Base-by-base conservation (phyloP, 257 asterid species). In the Forsythia suspensa region DNA sequence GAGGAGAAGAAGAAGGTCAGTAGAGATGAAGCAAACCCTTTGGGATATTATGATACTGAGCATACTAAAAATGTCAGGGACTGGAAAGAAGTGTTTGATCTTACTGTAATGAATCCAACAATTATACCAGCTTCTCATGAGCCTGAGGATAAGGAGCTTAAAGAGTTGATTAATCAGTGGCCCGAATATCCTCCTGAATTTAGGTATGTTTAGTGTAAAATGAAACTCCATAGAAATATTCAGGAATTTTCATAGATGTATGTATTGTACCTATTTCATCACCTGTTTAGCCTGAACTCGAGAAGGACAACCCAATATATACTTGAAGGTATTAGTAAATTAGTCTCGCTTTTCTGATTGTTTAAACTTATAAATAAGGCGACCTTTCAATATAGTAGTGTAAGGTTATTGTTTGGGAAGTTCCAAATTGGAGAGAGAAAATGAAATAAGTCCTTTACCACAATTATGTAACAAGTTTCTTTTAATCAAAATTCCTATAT, bases 11-110 rank as follows among this genome's bases (percentile, higher is more conserved):
- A 3, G 72, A 80, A 83, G 81, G 91, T 83, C 71, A 61, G 76
- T 15, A 79, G 88, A 48, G 84, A 81, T 51, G 75, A 66, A 74
- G 83, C 0, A 44, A 87, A 87, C 15, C 85, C 85, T 36, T 65
- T 77, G 4, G 88, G 91, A 10, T 85, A 83, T 63, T 83, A 77
- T n/a, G 91, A 85, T 59, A 16, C 74, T 1, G 90, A 86, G 84
- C 83, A 79, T 12, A 86, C 90, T 0, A 86, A 86, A 68, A 86
- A 86, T 61, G 88, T 86, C 4, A 82, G 87, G 52, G 90, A 86
- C 52, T 84, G 90, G 90, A 86, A 86, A 57, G 84, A 86, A 38
- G 82, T 86, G n/a, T 84, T 84, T 61, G 90, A 86, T 75, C 44
- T 77, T 39, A 80, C 83, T n/a, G 81, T 77, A 0, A 18, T 68